Evolutionary conservation across 768 basidiomycete species (phyloP).

Genomic region (Suillus variegatus): DNA sequence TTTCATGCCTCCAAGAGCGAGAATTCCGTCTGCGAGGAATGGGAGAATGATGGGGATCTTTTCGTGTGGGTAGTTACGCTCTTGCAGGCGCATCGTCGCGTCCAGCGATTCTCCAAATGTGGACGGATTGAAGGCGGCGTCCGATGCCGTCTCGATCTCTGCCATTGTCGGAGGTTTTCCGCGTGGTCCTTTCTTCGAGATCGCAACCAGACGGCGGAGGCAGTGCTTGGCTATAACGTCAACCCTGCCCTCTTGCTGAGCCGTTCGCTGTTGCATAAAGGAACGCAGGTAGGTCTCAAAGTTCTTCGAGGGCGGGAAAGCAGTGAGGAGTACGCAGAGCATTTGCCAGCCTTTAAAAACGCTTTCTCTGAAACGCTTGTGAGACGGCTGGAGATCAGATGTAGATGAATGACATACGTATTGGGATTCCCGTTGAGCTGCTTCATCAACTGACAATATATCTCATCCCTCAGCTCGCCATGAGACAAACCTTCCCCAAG

Average conservation of each 20-base stretch:
- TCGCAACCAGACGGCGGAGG: slow-evolving; percentile 69
- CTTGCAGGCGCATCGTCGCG: slow-evolving; percentile 80
- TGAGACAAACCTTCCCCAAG: slow-evolving; percentile 76
- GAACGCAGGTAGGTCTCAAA: slow-evolving; percentile 81
- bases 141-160: slow-evolving; percentile 94
- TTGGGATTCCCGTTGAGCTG: slow-evolving; percentile 84
- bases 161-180: slow-evolving; percentile 79
- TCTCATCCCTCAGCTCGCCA: slow-evolving; percentile 88
- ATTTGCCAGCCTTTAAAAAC: slow-evolving; percentile 93
- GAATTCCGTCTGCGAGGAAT: slow-evolving; percentile 90
- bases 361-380: slow-evolving; percentile 58
- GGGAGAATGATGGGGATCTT: slow-evolving; percentile 92
- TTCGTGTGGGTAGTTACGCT: slow-evolving; percentile 80
- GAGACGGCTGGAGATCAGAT: background rate
- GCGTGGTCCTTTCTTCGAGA: slow-evolving; percentile 82
- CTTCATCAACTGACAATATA: slow-evolving; percentile 92
- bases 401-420: slow-evolving; percentile 49
- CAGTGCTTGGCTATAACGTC: slow-evolving; percentile 93
- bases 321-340: slow-evolving; percentile 85
- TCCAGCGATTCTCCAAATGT: slow-evolving; percentile 92
- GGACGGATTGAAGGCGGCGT: slow-evolving; percentile 93
- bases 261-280: slow-evolving; percentile 75
- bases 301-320: slow-evolving; percentile 92
- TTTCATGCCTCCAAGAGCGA: slow-evolving; percentile 83
- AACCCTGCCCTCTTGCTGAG: slow-evolving; percentile 71